Conservation (phyloP, 2,329 filamentous ascomycete genomes). For the Cryphonectria naterciae region DNA sequence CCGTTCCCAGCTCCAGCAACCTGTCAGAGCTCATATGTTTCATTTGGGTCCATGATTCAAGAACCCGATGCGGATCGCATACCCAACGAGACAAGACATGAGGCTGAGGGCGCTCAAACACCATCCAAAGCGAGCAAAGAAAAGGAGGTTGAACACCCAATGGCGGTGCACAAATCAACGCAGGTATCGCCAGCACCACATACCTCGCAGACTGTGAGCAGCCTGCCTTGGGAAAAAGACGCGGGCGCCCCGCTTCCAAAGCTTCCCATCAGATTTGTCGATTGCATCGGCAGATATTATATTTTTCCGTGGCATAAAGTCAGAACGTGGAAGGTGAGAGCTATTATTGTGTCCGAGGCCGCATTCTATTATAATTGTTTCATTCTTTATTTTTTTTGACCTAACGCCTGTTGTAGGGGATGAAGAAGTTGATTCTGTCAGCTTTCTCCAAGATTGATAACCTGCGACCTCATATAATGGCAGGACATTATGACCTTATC, state of each 20-base stretch:
- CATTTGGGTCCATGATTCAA: not conserved
- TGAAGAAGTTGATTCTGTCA: slow-evolving; percentile 23
- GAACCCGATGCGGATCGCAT: not conserved
- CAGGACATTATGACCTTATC: slow-evolving; percentile 28
- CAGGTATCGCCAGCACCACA: not conserved
- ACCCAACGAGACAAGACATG: too few relatives aligned
- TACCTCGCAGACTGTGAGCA: not conserved
- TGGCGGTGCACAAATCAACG: not conserved
- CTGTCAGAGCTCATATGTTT: slow-evolving; percentile 5
- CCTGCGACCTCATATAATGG: slow-evolving; percentile 16
- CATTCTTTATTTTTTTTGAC: not conserved
- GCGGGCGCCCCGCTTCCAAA: slow-evolving; percentile 26
- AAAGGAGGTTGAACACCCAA: not conserved
- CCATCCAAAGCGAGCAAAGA: not conserved
- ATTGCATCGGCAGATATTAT: slow-evolving; percentile 25
- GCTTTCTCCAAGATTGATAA: slow-evolving; percentile 24
- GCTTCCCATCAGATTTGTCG: slow-evolving; percentile 29
- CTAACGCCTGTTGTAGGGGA: slow-evolving; percentile 8
- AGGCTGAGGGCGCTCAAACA: not conserved
- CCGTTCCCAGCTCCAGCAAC: not conserved
- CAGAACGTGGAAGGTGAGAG: slow-evolving; percentile 28
- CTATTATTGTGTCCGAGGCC: not conserved
- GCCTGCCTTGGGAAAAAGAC: slow-evolving; percentile 23
- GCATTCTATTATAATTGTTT: too few relatives aligned
- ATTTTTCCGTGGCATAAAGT: slow-evolving; percentile 29